phyloP scores from a whole-genome alignment of 768 basidiomycete species.

The Kondoa malvinella region DNA sequence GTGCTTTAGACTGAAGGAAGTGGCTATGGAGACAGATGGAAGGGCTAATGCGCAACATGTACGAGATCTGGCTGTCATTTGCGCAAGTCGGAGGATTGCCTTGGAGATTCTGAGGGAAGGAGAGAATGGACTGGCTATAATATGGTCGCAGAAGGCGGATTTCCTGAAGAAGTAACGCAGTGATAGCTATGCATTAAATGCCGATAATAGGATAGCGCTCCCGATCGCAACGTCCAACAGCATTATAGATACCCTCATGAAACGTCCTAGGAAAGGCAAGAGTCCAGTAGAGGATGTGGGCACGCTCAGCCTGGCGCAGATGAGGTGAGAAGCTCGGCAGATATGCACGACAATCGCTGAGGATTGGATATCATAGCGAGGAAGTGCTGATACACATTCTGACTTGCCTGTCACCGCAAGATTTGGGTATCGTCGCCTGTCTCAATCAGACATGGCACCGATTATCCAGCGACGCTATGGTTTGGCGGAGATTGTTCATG shows the following conservation, averaged over 20 bases:
- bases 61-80: not conserved
- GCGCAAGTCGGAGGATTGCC: not conserved
- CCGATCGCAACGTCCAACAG: no score
- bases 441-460: not conserved
- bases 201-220: no score
- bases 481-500: not conserved
- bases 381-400: not conserved
- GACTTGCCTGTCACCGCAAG: not conserved
- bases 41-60: not conserved
- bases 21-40: not conserved
- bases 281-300: not conserved
- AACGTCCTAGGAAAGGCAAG: not conserved
- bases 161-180: not conserved
- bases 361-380: no score
- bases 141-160: not conserved
- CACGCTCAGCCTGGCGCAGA: not conserved
- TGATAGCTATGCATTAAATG: not conserved
- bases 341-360: no score
- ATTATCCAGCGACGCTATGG: not conserved
- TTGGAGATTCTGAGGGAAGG: not conserved
- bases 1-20: not conserved
- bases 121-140: not conserved
- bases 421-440: not conserved
- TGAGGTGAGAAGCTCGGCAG: not conserved
- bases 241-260: not conserved